phyloP scores from a whole-genome alignment of 306 rosid species.

The Pyrus communis region DNA sequence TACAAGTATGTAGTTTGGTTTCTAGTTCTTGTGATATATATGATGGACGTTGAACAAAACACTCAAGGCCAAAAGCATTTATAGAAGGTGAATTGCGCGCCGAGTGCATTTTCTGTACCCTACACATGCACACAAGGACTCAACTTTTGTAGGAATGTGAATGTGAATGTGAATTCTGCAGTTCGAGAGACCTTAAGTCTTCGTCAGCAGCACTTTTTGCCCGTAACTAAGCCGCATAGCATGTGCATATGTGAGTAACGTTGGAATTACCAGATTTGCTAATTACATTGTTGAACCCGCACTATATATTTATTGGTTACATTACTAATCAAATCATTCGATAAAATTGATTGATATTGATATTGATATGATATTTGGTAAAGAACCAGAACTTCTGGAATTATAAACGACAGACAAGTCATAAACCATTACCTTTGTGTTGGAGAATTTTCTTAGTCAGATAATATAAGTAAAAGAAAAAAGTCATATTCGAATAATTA shows the following conservation, averaged over 20 bases:
- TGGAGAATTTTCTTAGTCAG: constrained; percentile 22
- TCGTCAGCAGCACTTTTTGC: constrained; percentile 29
- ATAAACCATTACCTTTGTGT: constrained; percentile 6
- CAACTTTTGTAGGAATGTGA: constrained; percentile 22
- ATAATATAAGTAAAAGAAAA: constrained; percentile 7
- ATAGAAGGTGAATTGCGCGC: constrained; percentile 12
- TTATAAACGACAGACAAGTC: constrained; percentile 1
- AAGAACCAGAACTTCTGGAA: background rate
- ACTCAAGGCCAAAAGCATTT: constrained; percentile 35
- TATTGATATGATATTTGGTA: too few relatives aligned
- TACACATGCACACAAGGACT: constrained; percentile 8
- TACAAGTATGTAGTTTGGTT: background rate
- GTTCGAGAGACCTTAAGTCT: constrained; percentile 23
- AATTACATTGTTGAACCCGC: background rate
- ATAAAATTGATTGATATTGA: too few relatives aligned
- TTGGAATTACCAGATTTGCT: background rate
- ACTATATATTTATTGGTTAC: too few relatives aligned
- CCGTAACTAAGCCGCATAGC: constrained; percentile 17
- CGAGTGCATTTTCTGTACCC: constrained; percentile 26
- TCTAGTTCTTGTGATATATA: constrained; percentile 10
- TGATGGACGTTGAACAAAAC: constrained; percentile 33
- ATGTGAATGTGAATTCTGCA: constrained; percentile 34
- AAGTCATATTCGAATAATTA: constrained; percentile 49
- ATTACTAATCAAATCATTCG: too few relatives aligned
- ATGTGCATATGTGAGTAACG: constrained; percentile 11